Base-by-base conservation (phyloP, 768 basidiomycete species). In the Pleurotus citrinopileatus region DNA sequence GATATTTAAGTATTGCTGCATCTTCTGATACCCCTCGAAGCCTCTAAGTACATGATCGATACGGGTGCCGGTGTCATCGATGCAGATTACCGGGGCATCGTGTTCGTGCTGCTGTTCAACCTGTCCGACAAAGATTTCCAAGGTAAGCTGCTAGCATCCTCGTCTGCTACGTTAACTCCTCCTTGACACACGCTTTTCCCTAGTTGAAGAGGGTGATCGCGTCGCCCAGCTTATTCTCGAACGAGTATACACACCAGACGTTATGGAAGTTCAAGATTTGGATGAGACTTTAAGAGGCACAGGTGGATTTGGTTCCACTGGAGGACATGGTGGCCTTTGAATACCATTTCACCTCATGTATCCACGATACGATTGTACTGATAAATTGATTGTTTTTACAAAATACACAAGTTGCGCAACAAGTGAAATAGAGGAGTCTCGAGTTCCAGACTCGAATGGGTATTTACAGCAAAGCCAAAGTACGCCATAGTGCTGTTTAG, bases 21-120 rank as follows among this genome's bases (percentile, higher is more conserved):
- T 44, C 25, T 3, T 38, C 20, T 52, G 3, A 17, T 15, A 50
- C 23, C 44, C 25, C 55, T 25, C 37, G 17, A 42, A 97, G 97
- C 97, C 17, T 90, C 91, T 13, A 99, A 99, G 66, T 94, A 92
- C 68, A 94, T 93, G 85, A 98, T 98, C 55, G 91, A 95, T 65
- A 98, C 96, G 0, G 97, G 97, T 1, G 97, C 97, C 9, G 97
- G 96, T 19, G 97, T 99, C 5, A 82, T 99, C 47, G 97, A 99
- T 59, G 91, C 93, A 5, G 97, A 99, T 68, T 98, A 99, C 70
- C 80, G 97, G 51, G 97, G 97, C 19, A 75, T 84, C 10, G 82
- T 99, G 42, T 94, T 88, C 64, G 91, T 98, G 29, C 76, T 99
- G 25, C 77, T 99, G 40, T 98, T 93, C 82, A 98, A 99, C 67